These are phyloP conservation scores for Chlorella sp. DNA, from an alignment of 139 green algal genomes.

Conservation along the genomic window DNA sequence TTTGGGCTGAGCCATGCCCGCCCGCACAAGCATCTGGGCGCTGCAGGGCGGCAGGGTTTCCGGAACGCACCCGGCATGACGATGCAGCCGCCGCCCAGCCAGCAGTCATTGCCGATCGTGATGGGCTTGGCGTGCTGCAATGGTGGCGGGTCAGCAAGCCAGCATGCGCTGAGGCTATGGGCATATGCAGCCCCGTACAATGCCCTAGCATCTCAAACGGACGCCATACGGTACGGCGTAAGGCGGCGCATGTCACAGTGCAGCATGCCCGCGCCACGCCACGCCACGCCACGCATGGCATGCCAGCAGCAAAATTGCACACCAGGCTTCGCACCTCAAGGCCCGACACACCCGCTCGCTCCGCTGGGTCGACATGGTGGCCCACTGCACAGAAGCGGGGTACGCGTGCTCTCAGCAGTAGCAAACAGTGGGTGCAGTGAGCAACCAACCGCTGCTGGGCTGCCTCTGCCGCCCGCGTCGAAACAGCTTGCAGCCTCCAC, in stretches of 20 bases:
- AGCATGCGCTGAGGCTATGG: no score
- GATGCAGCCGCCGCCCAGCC: slow-evolving; percentile 52
- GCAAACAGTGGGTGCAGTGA: not conserved
- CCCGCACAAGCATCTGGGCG: not conserved
- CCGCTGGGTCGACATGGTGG: slow-evolving; percentile 20
- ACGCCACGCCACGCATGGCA: no score
- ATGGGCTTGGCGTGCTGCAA: slow-evolving; percentile 37
- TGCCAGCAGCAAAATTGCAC: no score
- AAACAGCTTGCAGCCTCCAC: no score
- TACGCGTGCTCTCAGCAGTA: not conserved
- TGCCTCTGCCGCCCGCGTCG: no score
- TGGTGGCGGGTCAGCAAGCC: no score
- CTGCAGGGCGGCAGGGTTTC: not conserved
- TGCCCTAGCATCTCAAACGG: no score
- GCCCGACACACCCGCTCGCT: slow-evolving; percentile 18
- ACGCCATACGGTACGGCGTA: no score
- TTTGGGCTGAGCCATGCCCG: not conserved
- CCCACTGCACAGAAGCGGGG: not conserved
- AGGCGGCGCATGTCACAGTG: no score
- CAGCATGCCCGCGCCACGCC: no score
- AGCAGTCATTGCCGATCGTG: slow-evolving; percentile 54
- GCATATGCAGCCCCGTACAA: no score
- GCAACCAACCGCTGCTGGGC: no score
- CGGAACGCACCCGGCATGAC: slow-evolving; percentile 31
- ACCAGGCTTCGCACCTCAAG: slow-evolving; percentile 18